These are phyloP conservation scores for Erysiphe pulchra DNA, from an alignment of 2,329 filamentous ascomycete genomes.

Conservation along the genomic window DNA sequence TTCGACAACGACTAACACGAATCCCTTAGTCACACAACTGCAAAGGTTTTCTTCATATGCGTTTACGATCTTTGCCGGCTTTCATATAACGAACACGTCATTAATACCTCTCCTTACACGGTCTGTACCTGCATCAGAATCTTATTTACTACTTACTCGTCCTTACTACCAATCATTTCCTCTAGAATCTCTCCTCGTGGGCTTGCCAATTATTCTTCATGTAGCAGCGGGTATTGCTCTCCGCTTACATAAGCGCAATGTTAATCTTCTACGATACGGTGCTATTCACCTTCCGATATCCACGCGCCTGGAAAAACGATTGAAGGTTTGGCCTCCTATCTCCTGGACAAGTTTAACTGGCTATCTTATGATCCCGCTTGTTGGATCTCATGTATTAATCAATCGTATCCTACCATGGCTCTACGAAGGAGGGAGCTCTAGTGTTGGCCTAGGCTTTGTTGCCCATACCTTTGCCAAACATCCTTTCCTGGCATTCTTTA, in stretches of 20 bases:
- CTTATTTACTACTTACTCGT: slow-evolving; percentile 69
- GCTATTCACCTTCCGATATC: slow-evolving; percentile 27
- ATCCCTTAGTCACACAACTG: slow-evolving; percentile 35
- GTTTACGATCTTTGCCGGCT: slow-evolving; percentile 46
- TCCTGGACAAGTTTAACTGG: slow-evolving; percentile 48
- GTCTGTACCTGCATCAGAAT: slow-evolving; percentile 50
- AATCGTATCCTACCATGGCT: slow-evolving; percentile 53
- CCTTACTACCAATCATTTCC: slow-evolving; percentile 75
- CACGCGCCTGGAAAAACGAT: slow-evolving; percentile 17
- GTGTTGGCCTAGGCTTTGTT: slow-evolving; percentile 62
- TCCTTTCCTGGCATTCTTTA: slow-evolving; percentile 35
- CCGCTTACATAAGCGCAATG: slow-evolving; percentile 45
- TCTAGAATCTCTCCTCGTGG: slow-evolving; percentile 57
- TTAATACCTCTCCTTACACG: slow-evolving; percentile 51
- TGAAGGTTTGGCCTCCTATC: slow-evolving; percentile 29
- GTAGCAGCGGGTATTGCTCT: slow-evolving; percentile 52
- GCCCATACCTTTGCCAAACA: slow-evolving; percentile 62
- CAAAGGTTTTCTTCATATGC: slow-evolving; percentile 81
- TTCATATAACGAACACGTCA: slow-evolving; percentile 63
- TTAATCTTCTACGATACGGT: slow-evolving; percentile 52
- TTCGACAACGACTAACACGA: not conserved
- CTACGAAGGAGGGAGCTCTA: slow-evolving; percentile 63
- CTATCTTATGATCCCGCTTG: slow-evolving; percentile 38
- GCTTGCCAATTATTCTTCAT: slow-evolving; percentile 48
- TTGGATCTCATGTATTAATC: slow-evolving; percentile 45